These are phyloP conservation scores for Noccaea caerulescens DNA, from an alignment of 345 rosid genomes.

Conservation along the genomic window DNA sequence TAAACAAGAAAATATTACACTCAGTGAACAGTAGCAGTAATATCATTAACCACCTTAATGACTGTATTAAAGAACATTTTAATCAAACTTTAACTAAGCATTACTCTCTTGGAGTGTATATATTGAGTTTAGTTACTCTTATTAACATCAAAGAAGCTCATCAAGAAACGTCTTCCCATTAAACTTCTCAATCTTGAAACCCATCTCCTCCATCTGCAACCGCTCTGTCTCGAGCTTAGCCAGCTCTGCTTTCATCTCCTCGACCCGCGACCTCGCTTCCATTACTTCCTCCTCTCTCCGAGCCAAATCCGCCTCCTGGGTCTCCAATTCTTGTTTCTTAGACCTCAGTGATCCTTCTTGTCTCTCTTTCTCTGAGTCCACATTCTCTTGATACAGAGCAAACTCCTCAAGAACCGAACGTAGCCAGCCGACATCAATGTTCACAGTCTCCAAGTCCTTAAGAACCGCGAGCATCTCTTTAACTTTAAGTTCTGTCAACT, in stretches of 20 bases:
- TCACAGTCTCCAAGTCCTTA: conserved; percentile 73
- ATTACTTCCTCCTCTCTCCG: conserved; percentile 53
- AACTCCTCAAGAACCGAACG: conserved; percentile 62
- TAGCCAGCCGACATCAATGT: conserved; percentile 67
- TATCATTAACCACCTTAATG: conserved; percentile 7
- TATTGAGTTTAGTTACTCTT: conserved; percentile 22
- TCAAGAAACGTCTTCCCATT: conserved; percentile 56
- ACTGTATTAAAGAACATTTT: conserved; percentile 10
- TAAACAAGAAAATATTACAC: conserved; percentile 21
- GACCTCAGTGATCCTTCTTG: conserved; percentile 48
- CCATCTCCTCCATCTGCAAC: conserved; percentile 43
- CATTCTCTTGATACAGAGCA: conserved; percentile 42
- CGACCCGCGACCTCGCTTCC: conserved; percentile 46
- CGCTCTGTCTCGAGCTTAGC: conserved; percentile 55
- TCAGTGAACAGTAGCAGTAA: not conserved
- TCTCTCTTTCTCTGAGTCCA: conserved; percentile 54
- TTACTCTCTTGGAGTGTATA: not conserved
- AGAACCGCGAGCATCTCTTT: conserved; percentile 73
- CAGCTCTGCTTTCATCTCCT: conserved; percentile 49
- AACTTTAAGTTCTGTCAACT: conserved; percentile 64
- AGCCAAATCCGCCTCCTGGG: conserved; percentile 51
- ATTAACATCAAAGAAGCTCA: conserved; percentile 55
- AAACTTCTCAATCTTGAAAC: conserved; percentile 54
- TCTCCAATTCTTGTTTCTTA: conserved; percentile 53
- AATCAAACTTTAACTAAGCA: conserved; percentile 10